phyloP scores from a whole-genome alignment of 2,329 filamentous ascomycete species.

The Dactylellina haptotyla region DNA sequence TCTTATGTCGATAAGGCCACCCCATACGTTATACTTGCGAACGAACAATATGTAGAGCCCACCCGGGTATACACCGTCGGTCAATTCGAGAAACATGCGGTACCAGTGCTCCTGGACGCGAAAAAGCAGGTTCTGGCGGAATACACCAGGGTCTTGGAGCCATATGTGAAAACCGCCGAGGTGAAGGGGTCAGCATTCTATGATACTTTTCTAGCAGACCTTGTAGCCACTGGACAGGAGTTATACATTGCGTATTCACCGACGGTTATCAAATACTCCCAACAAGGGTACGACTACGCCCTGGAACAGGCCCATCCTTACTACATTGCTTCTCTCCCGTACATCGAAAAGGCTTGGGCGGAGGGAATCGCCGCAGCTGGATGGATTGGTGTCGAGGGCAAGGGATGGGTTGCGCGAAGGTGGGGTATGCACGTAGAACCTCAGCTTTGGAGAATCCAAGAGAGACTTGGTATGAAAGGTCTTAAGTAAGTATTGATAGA shows the following conservation, averaged over 20 bases:
- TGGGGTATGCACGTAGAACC: constrained; percentile 87
- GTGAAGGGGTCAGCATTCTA: constrained; percentile 71
- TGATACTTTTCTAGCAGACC: constrained; percentile 75
- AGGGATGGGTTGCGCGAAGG: constrained; percentile 48
- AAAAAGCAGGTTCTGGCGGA: constrained; percentile 64
- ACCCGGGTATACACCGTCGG: constrained; percentile 63
- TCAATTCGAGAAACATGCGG: constrained; percentile 81
- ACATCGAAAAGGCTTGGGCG: constrained; percentile 75
- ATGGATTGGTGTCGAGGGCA: constrained; percentile 48
- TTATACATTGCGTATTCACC: constrained; percentile 68
- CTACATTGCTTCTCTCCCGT: constrained; percentile 68
- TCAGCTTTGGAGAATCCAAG: constrained; percentile 89
- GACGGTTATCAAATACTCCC: constrained; percentile 75
- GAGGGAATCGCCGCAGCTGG: constrained; percentile 38
- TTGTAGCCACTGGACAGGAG: constrained; percentile 72
- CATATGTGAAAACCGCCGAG: constrained; percentile 45
- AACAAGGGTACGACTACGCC: constrained; percentile 66
- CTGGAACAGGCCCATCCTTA: constrained; percentile 38
- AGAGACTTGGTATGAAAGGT: constrained; percentile 76
- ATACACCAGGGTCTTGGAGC: constrained; percentile 53
- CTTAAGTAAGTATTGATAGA: constrained; percentile 58
- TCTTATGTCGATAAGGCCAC: constrained; percentile 68
- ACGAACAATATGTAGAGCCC: constrained; percentile 68
- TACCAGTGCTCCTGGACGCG: constrained; percentile 76
- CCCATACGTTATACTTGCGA: constrained; percentile 74